These are phyloP conservation scores for Aethionema arabicum DNA, from an alignment of 345 rosid genomes.

Conservation along the genomic window DNA sequence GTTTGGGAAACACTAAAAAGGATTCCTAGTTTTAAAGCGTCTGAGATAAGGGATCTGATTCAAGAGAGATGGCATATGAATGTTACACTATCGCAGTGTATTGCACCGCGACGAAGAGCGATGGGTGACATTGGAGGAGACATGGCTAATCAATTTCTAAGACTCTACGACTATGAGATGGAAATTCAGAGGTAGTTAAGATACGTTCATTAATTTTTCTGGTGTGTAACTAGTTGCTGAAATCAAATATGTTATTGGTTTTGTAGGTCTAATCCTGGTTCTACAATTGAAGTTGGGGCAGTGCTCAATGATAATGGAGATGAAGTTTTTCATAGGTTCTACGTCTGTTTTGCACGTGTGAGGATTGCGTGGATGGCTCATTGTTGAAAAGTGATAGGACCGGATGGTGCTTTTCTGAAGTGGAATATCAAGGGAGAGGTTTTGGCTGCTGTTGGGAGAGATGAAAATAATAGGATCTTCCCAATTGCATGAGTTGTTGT, in stretches of 20 bases:
- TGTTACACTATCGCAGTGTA: not conserved
- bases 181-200: too few species aligned
- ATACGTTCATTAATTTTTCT: too few species aligned
- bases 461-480: not conserved
- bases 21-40: not conserved
- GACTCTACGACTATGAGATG: too few species aligned
- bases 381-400: not conserved
- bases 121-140: too few species aligned
- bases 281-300: too few species aligned
- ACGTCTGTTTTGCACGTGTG: not conserved
- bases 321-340: not conserved
- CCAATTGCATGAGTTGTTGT: not conserved
- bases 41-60: not conserved
- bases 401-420: not conserved
- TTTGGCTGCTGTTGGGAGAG: not conserved
- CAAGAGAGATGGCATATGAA: not conserved
- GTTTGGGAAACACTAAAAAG: not conserved
- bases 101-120: not conserved
- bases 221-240: too few species aligned
- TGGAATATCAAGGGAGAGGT: not conserved
- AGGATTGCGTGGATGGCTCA: not conserved
- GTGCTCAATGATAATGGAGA: not conserved
- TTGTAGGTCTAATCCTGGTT: too few species aligned
- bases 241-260: too few species aligned
- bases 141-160: too few species aligned